Conservation (phyloP, 768 basidiomycete species). For the Holtermannia corniformis region DNA sequence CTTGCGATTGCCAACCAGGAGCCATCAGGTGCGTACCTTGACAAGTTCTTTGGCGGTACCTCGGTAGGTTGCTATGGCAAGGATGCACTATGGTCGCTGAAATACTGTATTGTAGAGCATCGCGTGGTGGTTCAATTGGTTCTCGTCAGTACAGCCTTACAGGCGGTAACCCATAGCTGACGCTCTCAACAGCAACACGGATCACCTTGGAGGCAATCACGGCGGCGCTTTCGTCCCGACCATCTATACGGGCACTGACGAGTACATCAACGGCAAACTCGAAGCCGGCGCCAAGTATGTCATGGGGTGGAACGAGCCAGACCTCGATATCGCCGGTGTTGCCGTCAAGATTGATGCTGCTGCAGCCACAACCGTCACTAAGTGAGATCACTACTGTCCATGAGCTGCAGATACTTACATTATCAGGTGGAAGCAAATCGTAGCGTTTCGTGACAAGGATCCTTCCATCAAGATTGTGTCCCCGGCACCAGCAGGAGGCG, state of each 20-base stretch:
- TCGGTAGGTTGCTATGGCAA: background rate
- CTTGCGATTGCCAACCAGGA: background rate
- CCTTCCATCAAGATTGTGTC: background rate
- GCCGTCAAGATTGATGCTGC: background rate
- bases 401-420: background rate
- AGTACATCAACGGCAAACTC: background rate
- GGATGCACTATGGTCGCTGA: no score
- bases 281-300: background rate
- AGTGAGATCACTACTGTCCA: background rate
- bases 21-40: background rate
- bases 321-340: background rate
- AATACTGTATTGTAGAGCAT: no score
- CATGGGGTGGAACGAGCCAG: background rate
- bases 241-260: background rate
- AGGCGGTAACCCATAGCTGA: background rate
- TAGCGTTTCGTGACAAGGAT: background rate
- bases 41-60: background rate
- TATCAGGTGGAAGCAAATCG: background rate
- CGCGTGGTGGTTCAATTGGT: background rate
- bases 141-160: background rate
- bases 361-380: background rate
- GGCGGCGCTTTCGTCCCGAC: background rate
- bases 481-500: background rate
- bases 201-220: background rate
- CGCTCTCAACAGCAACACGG: background rate